Evolutionary conservation across 108 stramenopile genomes (phyloP).

Genomic region (Nannochloropsis gaditana): DNA sequence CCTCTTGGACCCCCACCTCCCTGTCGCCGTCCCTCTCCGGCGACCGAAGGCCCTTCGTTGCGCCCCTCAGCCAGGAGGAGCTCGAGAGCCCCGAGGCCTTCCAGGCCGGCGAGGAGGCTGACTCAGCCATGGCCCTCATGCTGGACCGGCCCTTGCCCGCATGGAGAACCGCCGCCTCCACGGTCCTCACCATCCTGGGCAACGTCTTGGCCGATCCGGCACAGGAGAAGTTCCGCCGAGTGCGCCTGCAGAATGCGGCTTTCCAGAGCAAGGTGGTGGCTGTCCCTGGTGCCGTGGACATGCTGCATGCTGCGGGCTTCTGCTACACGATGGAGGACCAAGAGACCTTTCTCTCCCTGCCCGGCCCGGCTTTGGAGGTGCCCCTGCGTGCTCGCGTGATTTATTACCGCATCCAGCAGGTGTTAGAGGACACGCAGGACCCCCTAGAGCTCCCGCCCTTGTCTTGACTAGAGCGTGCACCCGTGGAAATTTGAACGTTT

Average conservation of each 20-base stretch:
- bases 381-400: not conserved
- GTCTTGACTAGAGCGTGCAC: too few species aligned
- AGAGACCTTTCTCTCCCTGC: not conserved
- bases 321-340: not conserved
- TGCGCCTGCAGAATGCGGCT: not conserved
- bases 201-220: not conserved
- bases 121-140: not conserved
- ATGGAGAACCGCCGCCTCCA: not conserved
- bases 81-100: conserved; percentile 19
- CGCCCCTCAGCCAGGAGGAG: not conserved
- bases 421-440: not conserved
- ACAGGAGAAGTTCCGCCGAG: not conserved
- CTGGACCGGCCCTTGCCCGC: not conserved
- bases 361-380: not conserved
- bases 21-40: not conserved
- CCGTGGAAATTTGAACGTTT: too few species aligned
- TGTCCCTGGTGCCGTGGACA: not conserved
- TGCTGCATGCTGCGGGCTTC: not conserved
- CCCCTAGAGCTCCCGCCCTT: not conserved
- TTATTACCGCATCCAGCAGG: not conserved
- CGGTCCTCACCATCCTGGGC: not conserved
- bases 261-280: not conserved
- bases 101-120: not conserved
- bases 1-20: not conserved
- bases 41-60: not conserved